Conservation (phyloP, 371 early-diverging fungal genomes). For the Mortierella sp. region DNA sequence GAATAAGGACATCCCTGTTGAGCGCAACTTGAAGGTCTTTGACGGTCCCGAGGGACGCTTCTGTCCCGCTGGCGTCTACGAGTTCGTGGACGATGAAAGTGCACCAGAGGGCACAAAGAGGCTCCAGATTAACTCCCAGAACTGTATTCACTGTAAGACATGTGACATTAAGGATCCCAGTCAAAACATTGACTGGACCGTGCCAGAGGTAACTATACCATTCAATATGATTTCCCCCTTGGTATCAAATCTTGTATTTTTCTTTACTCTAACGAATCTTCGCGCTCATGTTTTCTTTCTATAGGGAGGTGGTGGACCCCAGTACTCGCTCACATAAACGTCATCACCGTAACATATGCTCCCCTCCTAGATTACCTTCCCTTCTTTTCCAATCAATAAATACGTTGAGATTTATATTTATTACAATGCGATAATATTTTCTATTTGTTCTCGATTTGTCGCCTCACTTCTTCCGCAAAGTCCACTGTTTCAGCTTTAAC, state of each 20-base stretch:
- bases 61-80: conserved; percentile 99
- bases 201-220: conserved; percentile 76
- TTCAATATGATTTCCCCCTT: not conserved
- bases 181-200: conserved; percentile 99
- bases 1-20: conserved; percentile 80
- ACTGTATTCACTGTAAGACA: conserved; percentile 99
- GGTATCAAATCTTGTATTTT: too few species aligned
- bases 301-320: conserved; percentile 54
- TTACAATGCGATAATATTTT: not conserved
- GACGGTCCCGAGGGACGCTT: conserved; percentile 97
- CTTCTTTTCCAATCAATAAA: not conserved
- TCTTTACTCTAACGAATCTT: too few species aligned
- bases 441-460: conserved; percentile 56
- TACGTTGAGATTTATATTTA: not conserved
- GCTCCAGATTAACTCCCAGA: conserved; percentile 98
- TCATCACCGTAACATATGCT: not conserved
- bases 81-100: conserved; percentile 94
- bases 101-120: conserved; percentile 85
- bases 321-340: conserved; percentile 50
- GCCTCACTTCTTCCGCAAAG: conserved; percentile 85
- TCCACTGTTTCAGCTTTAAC: conserved; percentile 75
- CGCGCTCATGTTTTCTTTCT: not conserved
- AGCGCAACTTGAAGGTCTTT: conserved; percentile 86
- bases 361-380: not conserved
- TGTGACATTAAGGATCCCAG: conserved; percentile 99